Conservation (phyloP, 208 protist genomes). For the Dictyostelium gargantuum region DNA sequence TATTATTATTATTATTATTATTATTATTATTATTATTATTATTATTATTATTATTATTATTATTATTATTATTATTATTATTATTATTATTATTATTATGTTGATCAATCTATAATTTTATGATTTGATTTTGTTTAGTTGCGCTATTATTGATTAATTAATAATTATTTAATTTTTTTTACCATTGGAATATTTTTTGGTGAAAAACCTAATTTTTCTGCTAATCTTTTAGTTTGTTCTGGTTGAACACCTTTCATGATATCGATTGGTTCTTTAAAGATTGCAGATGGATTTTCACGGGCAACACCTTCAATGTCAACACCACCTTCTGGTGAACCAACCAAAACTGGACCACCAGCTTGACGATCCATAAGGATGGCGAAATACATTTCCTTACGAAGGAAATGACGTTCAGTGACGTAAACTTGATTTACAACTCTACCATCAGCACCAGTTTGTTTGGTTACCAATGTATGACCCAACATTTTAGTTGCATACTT, state of each 20-base stretch:
- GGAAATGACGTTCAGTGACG: constrained; percentile 66
- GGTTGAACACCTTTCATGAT: constrained; percentile 66
- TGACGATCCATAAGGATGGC: constrained; percentile 77
- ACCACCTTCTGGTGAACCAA: constrained; percentile 68
- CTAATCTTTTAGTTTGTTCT: constrained; percentile 52
- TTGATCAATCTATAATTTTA: too few species aligned
- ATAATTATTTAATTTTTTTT: too few species aligned
- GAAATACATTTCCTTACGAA: constrained; percentile 77
- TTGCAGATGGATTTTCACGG: constrained; percentile 28
- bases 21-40: too few species aligned
- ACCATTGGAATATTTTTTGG: constrained; percentile 34
- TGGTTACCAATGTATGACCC: constrained; percentile 77
- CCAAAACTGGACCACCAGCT: constrained; percentile 71
- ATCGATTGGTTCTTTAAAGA: constrained; percentile 70
- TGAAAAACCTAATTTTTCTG: constrained; percentile 53
- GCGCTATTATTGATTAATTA: too few species aligned
- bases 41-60: too few species aligned
- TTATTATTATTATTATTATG: too few species aligned
- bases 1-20: too few species aligned
- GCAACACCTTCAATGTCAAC: constrained; percentile 74
- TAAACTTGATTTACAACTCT: constrained; percentile 63
- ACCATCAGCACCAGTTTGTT: constrained; percentile 81
- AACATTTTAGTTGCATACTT: constrained; percentile 77
- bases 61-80: too few species aligned
- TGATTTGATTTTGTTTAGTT: too few species aligned